These are phyloP conservation scores for Parathielavia hyrcaniae DNA, from an alignment of 495 filamentous ascomycete genomes.

Conservation along the genomic window DNA sequence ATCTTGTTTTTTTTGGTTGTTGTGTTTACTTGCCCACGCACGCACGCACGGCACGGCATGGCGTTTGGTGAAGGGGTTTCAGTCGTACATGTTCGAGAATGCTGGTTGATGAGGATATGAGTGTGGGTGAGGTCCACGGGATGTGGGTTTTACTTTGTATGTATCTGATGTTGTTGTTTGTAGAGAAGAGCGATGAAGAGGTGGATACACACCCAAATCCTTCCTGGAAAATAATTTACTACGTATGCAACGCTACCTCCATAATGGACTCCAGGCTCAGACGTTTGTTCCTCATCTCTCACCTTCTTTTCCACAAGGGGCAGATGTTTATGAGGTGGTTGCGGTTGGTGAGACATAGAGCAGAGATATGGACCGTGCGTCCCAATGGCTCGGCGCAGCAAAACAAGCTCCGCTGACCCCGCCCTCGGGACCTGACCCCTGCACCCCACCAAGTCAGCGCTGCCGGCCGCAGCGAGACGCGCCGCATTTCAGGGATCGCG, in stretches of 20 bases:
- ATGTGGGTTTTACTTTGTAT: neutral
- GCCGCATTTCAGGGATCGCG: neutral
- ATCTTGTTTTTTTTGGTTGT: neutral
- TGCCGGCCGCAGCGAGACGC: neutral
- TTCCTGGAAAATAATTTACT: too few species aligned
- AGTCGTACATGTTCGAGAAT: neutral
- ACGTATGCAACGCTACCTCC: too few species aligned
- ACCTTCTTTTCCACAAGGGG: too few species aligned
- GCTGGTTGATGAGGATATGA: neutral
- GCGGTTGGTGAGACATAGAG: neutral
- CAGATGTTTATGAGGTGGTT: neutral
- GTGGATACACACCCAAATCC: too few species aligned
- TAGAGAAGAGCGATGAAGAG: neutral
- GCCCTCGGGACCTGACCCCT: neutral
- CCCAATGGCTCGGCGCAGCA: neutral
- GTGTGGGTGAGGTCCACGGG: neutral
- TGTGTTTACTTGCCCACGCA: neutral
- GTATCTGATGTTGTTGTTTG: neutral
- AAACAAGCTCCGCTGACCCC: neutral
- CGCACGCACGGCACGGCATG: neutral
- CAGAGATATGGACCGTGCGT: neutral
- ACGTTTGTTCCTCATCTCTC: too few species aligned
- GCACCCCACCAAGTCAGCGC: constrained; percentile 6
- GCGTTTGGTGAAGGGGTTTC: neutral
- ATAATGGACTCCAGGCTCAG: too few species aligned